Evolutionary conservation across 352 stramenopile species (phyloP), one percentile per base, ranked within the genome.

Genomic region (Pythium aquatile): DNA sequence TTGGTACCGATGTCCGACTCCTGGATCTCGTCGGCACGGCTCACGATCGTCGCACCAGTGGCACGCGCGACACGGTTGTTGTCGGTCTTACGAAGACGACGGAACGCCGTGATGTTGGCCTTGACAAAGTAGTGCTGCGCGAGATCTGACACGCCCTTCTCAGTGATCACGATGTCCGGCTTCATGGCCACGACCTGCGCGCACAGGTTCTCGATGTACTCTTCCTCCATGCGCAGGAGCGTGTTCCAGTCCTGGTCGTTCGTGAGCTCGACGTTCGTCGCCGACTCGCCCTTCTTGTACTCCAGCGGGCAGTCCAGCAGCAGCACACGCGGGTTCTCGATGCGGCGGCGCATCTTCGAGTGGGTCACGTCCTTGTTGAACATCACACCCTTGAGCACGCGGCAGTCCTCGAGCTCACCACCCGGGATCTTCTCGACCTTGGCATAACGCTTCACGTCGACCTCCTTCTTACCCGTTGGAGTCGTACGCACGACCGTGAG

Each of bases 351-450:
- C 98, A 99, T 99, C 84, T 99, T 99, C 46, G 97, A 97, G 88
- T 99, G 97, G 20, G 97, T 99, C 51, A 98, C 94, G 77, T 99
- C 98, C 85, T 99, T 99, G 87, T 99, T 99, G 83, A 99, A 99
- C 97, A 99, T 99, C 58, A 99, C 90, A 59, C 98, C 98, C 69
- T 97, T 93, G 29, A 99, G 81, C 39, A 99, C 97, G 37, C 81
- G 76, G 63, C 87, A 98, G 73, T 98, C 93, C 44, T 87, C 81
- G 11, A 98, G 73, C 75, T 99, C 97, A 56, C 98, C 98, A 48
- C 98, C 98, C 0, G 98, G 98, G 62, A 96, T 98, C 83, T 99
- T 99, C 83, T 99, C 97, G 39, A 99, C 96, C 79, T 99, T 98
- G 66, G 97, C 97, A 78, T 99, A 99, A 26, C 97, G 93, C 81